Evolutionary conservation across 768 basidiomycete species (phyloP).

Genomic region (Suillus brevipes): DNA sequence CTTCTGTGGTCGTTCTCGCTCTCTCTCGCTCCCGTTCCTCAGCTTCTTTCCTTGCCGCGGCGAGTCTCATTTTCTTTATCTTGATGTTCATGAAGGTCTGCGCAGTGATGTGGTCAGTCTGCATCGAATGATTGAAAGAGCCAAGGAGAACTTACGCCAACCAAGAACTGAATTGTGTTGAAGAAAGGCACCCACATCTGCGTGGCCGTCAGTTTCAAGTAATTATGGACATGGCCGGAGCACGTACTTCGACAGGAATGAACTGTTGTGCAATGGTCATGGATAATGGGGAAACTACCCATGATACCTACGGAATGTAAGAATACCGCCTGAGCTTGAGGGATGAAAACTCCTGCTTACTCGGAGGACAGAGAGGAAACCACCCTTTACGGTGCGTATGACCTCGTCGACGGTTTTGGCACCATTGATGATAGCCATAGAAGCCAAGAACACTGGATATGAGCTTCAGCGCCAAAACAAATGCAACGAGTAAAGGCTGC

Average conservation of each 20-base stretch:
- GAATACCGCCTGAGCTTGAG: background rate
- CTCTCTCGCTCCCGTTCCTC: slow-evolving; percentile 37
- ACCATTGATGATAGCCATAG: slow-evolving; percentile 83
- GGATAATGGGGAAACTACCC: slow-evolving; percentile 76
- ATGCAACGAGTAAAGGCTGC: slow-evolving; percentile 20
- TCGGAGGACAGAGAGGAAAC: slow-evolving; percentile 73
- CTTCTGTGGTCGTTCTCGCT: slow-evolving; percentile 19
- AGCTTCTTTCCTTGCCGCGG: slow-evolving; percentile 51
- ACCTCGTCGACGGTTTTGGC: slow-evolving; percentile 67
- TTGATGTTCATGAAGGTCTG: slow-evolving; percentile 77
- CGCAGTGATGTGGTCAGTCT: slow-evolving; percentile 6
- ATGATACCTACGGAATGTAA: slow-evolving; percentile 56
- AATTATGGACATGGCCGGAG: background rate
- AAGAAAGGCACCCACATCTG: slow-evolving; percentile 91
- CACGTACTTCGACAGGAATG: slow-evolving; percentile 68
- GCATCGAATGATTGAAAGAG: slow-evolving; percentile 5
- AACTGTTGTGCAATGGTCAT: slow-evolving; percentile 78
- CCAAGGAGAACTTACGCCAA: slow-evolving; percentile 55
- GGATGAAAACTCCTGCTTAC: slow-evolving; percentile 39
- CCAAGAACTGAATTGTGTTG: slow-evolving; percentile 70
- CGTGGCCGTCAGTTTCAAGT: slow-evolving; percentile 10
- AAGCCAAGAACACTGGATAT: slow-evolving; percentile 63
- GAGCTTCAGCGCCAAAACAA: slow-evolving; percentile 1
- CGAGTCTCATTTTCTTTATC: slow-evolving; percentile 61
- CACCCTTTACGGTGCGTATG: slow-evolving; percentile 63